Evolutionary conservation across 2,329 filamentous ascomycete species (phyloP).

Genomic region (Emmonsia crescens): DNA sequence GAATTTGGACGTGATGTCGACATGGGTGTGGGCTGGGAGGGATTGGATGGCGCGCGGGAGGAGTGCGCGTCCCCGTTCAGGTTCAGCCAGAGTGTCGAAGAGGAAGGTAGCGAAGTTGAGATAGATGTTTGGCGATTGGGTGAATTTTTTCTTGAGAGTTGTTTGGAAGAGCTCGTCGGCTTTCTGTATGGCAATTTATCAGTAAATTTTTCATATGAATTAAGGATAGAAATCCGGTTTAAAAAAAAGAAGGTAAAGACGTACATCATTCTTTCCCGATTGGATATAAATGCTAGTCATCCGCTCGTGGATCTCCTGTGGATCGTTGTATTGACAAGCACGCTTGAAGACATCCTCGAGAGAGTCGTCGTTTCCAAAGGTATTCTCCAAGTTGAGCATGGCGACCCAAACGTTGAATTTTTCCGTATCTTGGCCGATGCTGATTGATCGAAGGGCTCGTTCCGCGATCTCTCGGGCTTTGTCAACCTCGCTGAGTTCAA

Average conservation of each 20-base stretch:
- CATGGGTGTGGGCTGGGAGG: conserved; percentile 57
- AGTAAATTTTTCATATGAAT: neutral
- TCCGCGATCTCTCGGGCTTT: conserved; percentile 85
- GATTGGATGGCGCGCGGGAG: conserved; percentile 77
- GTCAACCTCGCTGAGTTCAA: conserved; percentile 77
- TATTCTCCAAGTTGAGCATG: conserved; percentile 85
- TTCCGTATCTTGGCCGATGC: conserved; percentile 79
- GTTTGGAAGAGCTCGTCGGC: conserved; percentile 79
- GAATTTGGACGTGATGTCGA: conserved; percentile 74
- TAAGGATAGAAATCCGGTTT: neutral
- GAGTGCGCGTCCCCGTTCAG: conserved; percentile 65
- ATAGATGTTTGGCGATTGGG: conserved; percentile 70
- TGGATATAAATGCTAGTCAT: conserved; percentile 92
- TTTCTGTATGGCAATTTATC: conserved; percentile 47
- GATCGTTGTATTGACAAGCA: conserved; percentile 87
- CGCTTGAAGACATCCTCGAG: conserved; percentile 81
- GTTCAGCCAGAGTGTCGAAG: conserved; percentile 58
- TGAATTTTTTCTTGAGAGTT: conserved; percentile 85
- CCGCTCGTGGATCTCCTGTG: conserved; percentile 78
- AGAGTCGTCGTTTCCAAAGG: conserved; percentile 72
- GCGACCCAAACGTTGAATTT: conserved; percentile 95
- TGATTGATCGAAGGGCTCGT: conserved; percentile 81
- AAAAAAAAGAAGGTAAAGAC: conserved; percentile 19
- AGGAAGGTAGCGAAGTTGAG: conserved; percentile 92
- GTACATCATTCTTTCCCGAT: conserved; percentile 71